These are phyloP conservation scores for Artemisia tridentata DNA, from an alignment of 129 eudicot genomes.

Conservation along the genomic window DNA sequence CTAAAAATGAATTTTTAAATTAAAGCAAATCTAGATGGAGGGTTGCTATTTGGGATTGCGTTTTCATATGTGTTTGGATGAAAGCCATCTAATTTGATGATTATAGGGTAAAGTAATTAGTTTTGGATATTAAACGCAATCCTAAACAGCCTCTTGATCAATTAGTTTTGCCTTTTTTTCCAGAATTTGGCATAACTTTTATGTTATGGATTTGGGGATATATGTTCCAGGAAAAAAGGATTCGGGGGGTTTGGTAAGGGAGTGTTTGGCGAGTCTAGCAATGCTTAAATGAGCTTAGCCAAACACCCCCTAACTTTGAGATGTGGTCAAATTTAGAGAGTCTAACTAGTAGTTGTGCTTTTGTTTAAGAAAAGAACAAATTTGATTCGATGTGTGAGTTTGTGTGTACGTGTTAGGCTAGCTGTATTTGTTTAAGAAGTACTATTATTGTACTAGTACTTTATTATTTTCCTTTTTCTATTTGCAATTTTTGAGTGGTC, in stretches of 20 bases:
- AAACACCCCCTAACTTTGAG: not conserved
- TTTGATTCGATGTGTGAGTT: slow-evolving; percentile 13
- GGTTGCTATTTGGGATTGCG: too few relatives aligned
- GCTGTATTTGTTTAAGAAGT: not conserved
- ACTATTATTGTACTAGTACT: not conserved
- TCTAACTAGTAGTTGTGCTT: not conserved
- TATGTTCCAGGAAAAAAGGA: slow-evolving; percentile 1
- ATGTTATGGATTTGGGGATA: slow-evolving; percentile 21
- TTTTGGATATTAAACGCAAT: too few relatives aligned
- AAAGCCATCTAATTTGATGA: too few relatives aligned
- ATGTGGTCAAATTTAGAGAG: slow-evolving; percentile 28
- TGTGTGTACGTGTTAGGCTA: slow-evolving; percentile 23
- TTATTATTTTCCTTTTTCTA: not conserved
- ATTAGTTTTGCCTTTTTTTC: too few relatives aligned
- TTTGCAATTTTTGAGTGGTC: slow-evolving; percentile 12
- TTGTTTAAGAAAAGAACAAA: slow-evolving; percentile 21
- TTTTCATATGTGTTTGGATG: too few relatives aligned
- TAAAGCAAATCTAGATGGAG: too few relatives aligned
- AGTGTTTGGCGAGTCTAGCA: too few relatives aligned
- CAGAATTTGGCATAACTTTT: slow-evolving; percentile 5
- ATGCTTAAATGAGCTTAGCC: too few relatives aligned
- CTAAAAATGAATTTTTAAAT: not conserved
- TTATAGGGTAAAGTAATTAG: too few relatives aligned
- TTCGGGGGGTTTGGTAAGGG: not conserved
- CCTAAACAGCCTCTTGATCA: too few relatives aligned